A percentile compares a stretch with the other conserved stretches of the same genome.
These are phyloP conservation scores for Sclerotinia trifoliorum DNA, from an alignment of 2,329 filamentous ascomycete species.

Conservation along the genomic window DNA sequence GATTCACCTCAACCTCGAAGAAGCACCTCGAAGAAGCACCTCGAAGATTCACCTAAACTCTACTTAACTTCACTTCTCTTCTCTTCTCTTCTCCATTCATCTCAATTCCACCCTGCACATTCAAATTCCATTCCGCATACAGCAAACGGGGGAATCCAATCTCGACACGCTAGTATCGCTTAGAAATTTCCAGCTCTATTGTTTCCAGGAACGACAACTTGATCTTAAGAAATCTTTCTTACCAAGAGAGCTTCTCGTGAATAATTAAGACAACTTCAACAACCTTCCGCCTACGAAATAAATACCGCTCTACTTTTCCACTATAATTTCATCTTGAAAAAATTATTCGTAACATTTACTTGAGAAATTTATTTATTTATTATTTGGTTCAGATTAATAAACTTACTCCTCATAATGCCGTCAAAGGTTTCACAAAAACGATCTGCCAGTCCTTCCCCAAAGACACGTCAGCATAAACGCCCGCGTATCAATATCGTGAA, in stretches of 20 bases:
- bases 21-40: too few species aligned
- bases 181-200: neutral
- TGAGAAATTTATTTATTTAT: too few species aligned
- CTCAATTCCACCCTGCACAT: neutral
- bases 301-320: neutral
- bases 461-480: neutral
- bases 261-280: neutral
- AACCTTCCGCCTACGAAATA: neutral
- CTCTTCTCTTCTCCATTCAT: neutral
- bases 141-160: neutral
- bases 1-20: too few species aligned
- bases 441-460: conserved; percentile 1
- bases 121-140: neutral
- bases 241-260: neutral
- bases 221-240: neutral
- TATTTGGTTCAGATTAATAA: neutral
- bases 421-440: neutral
- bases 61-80: too few species aligned
- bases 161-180: neutral
- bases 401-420: neutral
- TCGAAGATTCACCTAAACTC: too few species aligned
- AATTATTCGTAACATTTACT: neutral
- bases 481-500: neutral
- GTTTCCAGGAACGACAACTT: neutral
- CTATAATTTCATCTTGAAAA: neutral